Evolutionary conservation across 2,329 filamentous ascomycete species (phyloP).

Genomic region (Hortaea sp.): DNA sequence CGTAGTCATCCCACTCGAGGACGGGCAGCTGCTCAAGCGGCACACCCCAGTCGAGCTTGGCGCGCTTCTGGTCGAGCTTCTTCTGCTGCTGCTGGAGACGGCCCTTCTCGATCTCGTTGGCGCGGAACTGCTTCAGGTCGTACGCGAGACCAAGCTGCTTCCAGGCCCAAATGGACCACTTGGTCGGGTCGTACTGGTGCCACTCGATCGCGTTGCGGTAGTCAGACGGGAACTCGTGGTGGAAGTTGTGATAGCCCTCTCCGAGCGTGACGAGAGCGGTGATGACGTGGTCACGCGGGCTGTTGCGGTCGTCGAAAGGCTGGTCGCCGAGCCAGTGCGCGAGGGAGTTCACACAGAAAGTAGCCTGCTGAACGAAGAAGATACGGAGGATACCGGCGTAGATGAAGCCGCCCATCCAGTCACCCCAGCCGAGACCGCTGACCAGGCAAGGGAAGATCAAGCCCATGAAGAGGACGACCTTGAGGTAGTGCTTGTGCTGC

Average conservation of each 20-base stretch:
- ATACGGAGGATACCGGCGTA: conserved; percentile 78
- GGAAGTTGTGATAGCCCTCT: conserved; percentile 91
- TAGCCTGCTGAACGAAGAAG: conserved; percentile 85
- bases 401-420: conserved; percentile 72
- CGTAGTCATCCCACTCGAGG: conserved; percentile 78
- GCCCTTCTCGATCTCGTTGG: conserved; percentile 88
- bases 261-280: conserved; percentile 77
- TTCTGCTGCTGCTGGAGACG: conserved; percentile 82
- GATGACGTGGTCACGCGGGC: conserved; percentile 76
- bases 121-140: conserved; percentile 81
- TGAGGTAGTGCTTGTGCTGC: conserved; percentile 82
- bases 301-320: conserved; percentile 88
- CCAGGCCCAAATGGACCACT: conserved; percentile 78
- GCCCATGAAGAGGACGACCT: conserved; percentile 67
- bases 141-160: conserved; percentile 77
- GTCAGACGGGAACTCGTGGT: conserved; percentile 88
- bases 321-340: conserved; percentile 88
- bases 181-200: conserved; percentile 87
- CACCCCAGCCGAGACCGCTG: conserved; percentile 68
- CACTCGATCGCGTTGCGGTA: conserved; percentile 88
- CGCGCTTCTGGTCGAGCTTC: conserved; percentile 82
- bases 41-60: conserved; percentile 74
- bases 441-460: conserved; percentile 66
- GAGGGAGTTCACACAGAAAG: conserved; percentile 86
- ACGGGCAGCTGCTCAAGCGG: conserved; percentile 79